Conservation (phyloP, 805 yeast species). For the Nakazawaea molendinolei region DNA sequence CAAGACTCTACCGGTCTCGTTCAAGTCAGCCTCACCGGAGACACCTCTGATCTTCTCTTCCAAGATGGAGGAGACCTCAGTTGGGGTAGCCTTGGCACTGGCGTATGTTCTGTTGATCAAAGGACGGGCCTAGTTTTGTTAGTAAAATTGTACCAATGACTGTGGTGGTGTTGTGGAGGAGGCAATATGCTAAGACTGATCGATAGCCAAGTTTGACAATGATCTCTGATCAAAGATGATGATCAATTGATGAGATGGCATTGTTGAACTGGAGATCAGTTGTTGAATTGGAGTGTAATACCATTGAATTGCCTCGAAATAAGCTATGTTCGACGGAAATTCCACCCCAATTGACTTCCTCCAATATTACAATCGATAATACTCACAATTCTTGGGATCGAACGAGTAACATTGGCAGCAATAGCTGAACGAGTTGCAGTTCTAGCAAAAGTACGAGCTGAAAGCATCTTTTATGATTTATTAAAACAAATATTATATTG, state of each 20-base stretch:
- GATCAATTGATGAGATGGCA: neutral
- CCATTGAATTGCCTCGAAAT: too few relatives aligned
- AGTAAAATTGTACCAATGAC: too few relatives aligned
- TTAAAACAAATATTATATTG: slow-evolving; percentile 1
- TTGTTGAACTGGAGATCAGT: too few relatives aligned
- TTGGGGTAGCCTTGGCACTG: slow-evolving; percentile 96
- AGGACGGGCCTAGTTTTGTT: slow-evolving; percentile 59
- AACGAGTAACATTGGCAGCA: slow-evolving; percentile 43
- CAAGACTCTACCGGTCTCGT: slow-evolving; percentile 99
- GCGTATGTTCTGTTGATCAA: slow-evolving; percentile 74
- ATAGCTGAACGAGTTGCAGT: slow-evolving; percentile 76
- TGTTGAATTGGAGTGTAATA: too few relatives aligned
- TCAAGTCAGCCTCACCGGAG: slow-evolving; percentile 92
- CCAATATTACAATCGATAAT: slow-evolving; percentile 8
- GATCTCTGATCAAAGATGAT: too few relatives aligned
- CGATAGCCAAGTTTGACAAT: too few relatives aligned
- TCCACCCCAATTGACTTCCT: too few relatives aligned
- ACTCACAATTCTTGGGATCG: slow-evolving; percentile 40
- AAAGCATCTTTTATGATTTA: slow-evolving; percentile 49
- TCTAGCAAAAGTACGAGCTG: slow-evolving; percentile 81
- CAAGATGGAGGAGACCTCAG: slow-evolving; percentile 97
- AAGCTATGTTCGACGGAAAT: too few relatives aligned
- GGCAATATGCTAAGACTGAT: too few relatives aligned
- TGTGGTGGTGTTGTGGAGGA: neutral
- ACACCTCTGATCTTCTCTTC: slow-evolving; percentile 99